These are phyloP conservation scores for Arthrobotrys pseudoclavata DNA, from an alignment of 2,329 filamentous ascomycete species.

Conservation along the genomic window DNA sequence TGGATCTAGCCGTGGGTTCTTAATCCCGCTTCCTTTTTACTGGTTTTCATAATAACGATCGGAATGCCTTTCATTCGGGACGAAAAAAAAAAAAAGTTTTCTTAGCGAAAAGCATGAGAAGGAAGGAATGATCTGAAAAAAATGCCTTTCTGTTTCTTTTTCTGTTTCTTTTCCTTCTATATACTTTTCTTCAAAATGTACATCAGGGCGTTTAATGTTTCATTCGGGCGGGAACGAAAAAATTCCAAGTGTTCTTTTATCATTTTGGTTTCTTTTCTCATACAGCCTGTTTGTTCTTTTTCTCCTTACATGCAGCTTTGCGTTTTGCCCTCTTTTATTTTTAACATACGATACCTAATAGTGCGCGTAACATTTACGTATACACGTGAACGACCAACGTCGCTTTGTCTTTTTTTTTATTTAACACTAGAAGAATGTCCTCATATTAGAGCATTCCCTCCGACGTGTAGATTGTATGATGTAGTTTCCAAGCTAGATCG, in stretches of 20 bases:
- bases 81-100: slow-evolving; percentile 29
- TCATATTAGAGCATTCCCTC: background rate
- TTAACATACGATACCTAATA: slow-evolving; percentile 21
- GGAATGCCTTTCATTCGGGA: slow-evolving; percentile 27
- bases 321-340: background rate
- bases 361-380: slow-evolving; percentile 5
- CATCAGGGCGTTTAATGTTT: slow-evolving; percentile 41
- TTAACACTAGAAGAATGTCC: background rate
- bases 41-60: slow-evolving; percentile 22
- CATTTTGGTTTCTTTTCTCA: slow-evolving; percentile 19
- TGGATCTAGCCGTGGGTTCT: background rate
- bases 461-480: background rate
- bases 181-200: slow-evolving; percentile 17
- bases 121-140: slow-evolving; percentile 6
- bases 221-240: slow-evolving; percentile 10
- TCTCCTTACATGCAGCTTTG: background rate
- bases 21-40: slow-evolving; percentile 14
- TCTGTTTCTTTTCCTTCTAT: background rate
- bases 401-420: background rate
- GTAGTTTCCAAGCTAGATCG: background rate
- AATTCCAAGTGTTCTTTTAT: slow-evolving; percentile 5
- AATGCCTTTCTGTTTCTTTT: slow-evolving; percentile 23
- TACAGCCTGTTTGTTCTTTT: slow-evolving; percentile 15
- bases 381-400: background rate
- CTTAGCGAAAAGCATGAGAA: slow-evolving; percentile 30